A percentile compares a stretch with the other conserved stretches of the same genome.
Evolutionary conservation across 2,329 filamentous ascomycete genomes (phyloP).

Genomic region (Fusarium tanahbumbuense): DNA sequence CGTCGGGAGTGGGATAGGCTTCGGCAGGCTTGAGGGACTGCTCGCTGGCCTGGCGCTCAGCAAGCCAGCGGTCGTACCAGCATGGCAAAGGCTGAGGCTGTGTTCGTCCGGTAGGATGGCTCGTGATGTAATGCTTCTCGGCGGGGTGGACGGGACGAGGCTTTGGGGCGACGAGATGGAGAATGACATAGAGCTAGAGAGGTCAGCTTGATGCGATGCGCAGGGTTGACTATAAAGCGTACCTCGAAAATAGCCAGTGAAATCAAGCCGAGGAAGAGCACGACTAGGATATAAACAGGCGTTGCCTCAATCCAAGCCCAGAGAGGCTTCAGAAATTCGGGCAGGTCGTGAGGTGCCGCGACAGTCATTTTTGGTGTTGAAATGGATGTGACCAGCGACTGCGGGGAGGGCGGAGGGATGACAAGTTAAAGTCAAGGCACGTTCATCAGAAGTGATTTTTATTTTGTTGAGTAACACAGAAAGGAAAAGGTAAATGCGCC

Average conservation of each 20-base stretch:
- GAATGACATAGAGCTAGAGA: slow-evolving; percentile 67
- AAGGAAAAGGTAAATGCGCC: slow-evolving; percentile 6
- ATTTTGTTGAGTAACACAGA: background rate
- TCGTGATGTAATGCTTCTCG: slow-evolving; percentile 88
- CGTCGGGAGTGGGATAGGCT: slow-evolving; percentile 58
- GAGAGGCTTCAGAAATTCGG: slow-evolving; percentile 52
- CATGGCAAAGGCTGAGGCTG: slow-evolving; percentile 73
- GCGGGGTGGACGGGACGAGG: slow-evolving; percentile 79
- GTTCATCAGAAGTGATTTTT: slow-evolving; percentile 11
- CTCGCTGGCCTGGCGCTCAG: slow-evolving; percentile 66
- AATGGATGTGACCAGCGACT: slow-evolving; percentile 19
- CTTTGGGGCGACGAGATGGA: slow-evolving; percentile 82
- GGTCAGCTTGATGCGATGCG: slow-evolving; percentile 20
- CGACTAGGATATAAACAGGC: slow-evolving; percentile 55
- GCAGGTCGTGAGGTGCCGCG: slow-evolving; percentile 45
- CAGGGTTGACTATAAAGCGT: slow-evolving; percentile 33
- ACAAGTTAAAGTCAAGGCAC: background rate
- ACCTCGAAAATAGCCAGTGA: slow-evolving; percentile 54
- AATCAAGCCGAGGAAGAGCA: slow-evolving; percentile 50
- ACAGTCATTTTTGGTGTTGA: slow-evolving; percentile 27
- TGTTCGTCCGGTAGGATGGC: slow-evolving; percentile 63
- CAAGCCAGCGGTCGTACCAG: slow-evolving; percentile 84
- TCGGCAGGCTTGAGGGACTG: slow-evolving; percentile 51
- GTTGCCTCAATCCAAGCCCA: slow-evolving; percentile 53
- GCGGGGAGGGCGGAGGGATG: slow-evolving; percentile 6